Evolutionary conservation across 331 rosid genomes (phyloP), one percentile per base, ranked within the genome.

Genomic region (Saraca asoca): DNA sequence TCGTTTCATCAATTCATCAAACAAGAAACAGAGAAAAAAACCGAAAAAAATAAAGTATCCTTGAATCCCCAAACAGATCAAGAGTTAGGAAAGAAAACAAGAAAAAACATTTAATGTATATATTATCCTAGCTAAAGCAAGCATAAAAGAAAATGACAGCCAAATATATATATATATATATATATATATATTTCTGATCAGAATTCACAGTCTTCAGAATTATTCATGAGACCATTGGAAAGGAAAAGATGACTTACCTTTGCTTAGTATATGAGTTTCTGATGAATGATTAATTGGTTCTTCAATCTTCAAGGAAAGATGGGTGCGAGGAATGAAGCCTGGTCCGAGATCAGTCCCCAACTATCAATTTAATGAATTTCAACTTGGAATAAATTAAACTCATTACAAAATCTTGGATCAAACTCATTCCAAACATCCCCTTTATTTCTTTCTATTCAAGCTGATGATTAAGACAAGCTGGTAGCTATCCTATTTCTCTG

Each of bases 281-380:
- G 60, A n/a, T 60, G 46, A 56, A 24, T 24, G n/a, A n/a, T n/a
- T n/a, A n/a, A n/a, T n/a, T n/a, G n/a, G n/a, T n/a, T n/a, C 55
- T 78, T 70, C 62, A 35, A 51, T 18, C 17, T 51, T 49, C 33
- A 7, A 29, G 81, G 70, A 84, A 87, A 82, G 85, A 12, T 70
- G 69, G 88, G 86, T 71, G 84, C 78, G 79, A 82, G 85, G 85
- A 87, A 87, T 84, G 94, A 87, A 87, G 94, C 94, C 94, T 84
- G 90, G 94, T 87, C 94, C 94, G 90, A 84, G 86, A 87, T 87
- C 88, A 55, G 44, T 43, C 62, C 10, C 58, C 48, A 20, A 50
- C 33, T 70, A 62, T n/a, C n/a, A n/a, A n/a, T n/a, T n/a, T n/a
- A n/a, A n/a, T n/a, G n/a, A n/a, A n/a, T n/a, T n/a, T n/a, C n/a